Evolutionary conservation across 208 protist species (phyloP).

Genomic region (Acanthamoeba quina): DNA sequence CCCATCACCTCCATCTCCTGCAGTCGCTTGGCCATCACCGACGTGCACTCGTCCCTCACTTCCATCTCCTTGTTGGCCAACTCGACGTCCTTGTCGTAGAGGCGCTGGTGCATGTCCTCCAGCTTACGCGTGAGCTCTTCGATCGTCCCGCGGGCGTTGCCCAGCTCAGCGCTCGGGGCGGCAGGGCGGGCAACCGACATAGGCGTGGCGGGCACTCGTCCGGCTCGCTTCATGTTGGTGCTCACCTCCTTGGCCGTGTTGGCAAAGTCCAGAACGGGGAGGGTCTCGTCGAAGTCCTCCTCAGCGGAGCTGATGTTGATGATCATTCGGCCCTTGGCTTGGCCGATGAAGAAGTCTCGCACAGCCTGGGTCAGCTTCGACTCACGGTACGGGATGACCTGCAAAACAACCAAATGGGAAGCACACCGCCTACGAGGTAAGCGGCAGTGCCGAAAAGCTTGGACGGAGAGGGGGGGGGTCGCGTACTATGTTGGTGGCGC

Average conservation of each 20-base stretch:
- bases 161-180: background rate
- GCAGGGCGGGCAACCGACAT: background rate
- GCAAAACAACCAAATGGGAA: background rate
- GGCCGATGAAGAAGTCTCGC: conserved; percentile 79
- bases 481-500: conserved; percentile 36
- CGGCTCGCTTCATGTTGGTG: conserved; percentile 54
- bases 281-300: conserved; percentile 79
- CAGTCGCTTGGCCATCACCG: conserved; percentile 57
- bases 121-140: background rate
- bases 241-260: conserved; percentile 50
- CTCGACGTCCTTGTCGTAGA: conserved; percentile 10
- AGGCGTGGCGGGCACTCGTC: background rate
- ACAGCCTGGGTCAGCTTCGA: conserved; percentile 85
- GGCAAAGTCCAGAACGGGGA: conserved; percentile 73
- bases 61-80: conserved; percentile 25
- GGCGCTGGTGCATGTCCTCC: background rate
- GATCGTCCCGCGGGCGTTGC: background rate
- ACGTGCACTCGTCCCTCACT: conserved; percentile 18
- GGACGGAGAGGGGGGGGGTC: background rate
- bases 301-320: conserved; percentile 78
- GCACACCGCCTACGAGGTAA: background rate
- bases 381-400: conserved; percentile 82
- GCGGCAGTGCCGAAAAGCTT: background rate
- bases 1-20: conserved; percentile 58
- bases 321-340: conserved; percentile 82